Evolutionary conservation across 208 protist genomes (phyloP), one percentile per base, ranked within the genome.

Genomic region (Trypanosoma rangeli): DNA sequence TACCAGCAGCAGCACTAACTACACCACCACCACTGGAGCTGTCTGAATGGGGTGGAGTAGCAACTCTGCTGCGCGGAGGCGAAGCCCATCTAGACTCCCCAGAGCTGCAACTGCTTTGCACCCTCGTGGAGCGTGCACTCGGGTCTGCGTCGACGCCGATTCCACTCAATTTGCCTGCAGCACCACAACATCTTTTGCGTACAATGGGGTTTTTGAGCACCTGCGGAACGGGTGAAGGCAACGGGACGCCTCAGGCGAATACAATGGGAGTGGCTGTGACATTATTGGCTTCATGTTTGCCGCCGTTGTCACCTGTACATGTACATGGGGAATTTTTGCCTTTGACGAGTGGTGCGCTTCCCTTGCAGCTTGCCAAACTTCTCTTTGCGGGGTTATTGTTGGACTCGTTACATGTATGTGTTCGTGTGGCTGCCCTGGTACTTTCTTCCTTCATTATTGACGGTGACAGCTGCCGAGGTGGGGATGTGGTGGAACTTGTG

Each of bases 321-420:
- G 4, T 24, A n/a, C 54, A 20, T 18, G 37, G 59, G 29, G 58
- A 44, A 44, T 31, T 2, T 20, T 18, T 15, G 48, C 24, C 29
- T n/a, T 35, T 35, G 5, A 31, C 46, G 24, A 57, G 44, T 50
- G 52, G 57, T 54, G 60, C 59, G 33, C 64, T 95, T 7, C 81
- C 80, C 13, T 57, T 95, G 73, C 85, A 95, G 69, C 74, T 95
- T 15, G 77, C 74, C 20, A 90, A 90, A 73, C 70, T 95, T 20
- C 74, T 95, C n/a, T 70, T 89, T 28, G 82, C 79, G 31, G 87
- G 87, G 3, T 70, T 76, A 16, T 50, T 90, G 62, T 64, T 84
- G 15, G 68, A 79, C 31, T 90, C 83, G 57, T 46, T 54, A 44
- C 12, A 54, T 15, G 55, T 60, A 12, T 70, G 26, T 49, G 54